Conservation (phyloP, 2,329 filamentous ascomycete genomes). For the Hymenoscyphus salicellus region DNA sequence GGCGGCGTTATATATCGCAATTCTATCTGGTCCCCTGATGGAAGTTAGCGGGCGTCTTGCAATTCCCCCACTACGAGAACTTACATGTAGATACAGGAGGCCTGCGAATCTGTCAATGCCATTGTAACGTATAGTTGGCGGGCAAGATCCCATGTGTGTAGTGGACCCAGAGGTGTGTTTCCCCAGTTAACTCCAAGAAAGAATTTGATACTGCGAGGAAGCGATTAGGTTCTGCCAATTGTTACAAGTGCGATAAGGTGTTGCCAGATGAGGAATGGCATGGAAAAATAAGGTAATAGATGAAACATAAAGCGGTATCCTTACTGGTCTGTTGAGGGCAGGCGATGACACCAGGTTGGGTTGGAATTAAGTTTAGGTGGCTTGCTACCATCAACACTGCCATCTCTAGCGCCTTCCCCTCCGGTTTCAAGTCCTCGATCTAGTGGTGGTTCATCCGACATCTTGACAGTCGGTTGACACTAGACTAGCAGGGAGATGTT, state of each 20-base stretch:
- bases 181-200: slow-evolving; percentile 1
- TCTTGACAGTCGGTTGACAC: background rate
- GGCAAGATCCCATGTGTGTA: background rate
- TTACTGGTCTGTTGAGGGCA: background rate
- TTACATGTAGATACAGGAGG: slow-evolving; percentile 10
- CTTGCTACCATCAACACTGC: background rate
- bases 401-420: background rate
- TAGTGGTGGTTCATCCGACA: background rate
- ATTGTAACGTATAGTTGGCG: slow-evolving; percentile 1
- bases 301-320: background rate
- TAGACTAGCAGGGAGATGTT: background rate
- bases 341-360: background rate
- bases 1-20: slow-evolving; percentile 31
- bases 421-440: background rate
- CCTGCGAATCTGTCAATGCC: slow-evolving; percentile 8
- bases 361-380: background rate
- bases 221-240: background rate
- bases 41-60: background rate
- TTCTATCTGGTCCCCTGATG: slow-evolving; percentile 25
- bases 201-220: slow-evolving; percentile 1
- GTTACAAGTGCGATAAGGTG: background rate
- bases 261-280: background rate
- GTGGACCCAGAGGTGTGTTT: slow-evolving; percentile 4
- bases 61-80: background rate
- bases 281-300: no score